Evolutionary conservation across 345 rosid species (phyloP), one percentile per base, ranked within the genome.

Genomic region (Sonneratia alba): DNA sequence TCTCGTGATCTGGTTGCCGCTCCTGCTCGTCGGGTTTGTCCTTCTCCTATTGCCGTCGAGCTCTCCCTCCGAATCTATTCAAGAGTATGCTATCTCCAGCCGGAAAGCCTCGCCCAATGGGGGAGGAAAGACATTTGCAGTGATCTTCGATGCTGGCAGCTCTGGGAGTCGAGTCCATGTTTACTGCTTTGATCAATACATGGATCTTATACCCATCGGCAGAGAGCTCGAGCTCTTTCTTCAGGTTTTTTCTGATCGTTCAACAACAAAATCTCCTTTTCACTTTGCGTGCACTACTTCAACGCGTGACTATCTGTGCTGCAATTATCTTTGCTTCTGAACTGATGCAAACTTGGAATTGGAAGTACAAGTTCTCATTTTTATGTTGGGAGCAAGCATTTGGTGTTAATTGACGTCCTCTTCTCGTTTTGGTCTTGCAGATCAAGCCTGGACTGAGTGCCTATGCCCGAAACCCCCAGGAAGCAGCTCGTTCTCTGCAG

Each of bases 101-200:
- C 80, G 96, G n/a, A 87, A 82, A 81, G 71, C 85, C 62, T 81
- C 86, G 18, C 83, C 88, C 0, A 77, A 70, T 63, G 73, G 76
- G 16, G 81, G 76, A 68, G 73, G 82, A 0, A 86, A 72, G 85
- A 87, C 74, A 47, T 95, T 79, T 43, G 97, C 97, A 0, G 97
- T 95, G 37, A 77, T 95, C 57, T 95, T 95, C 56, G 96, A 95
- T 37, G 99, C 99, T 6, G 98, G 99, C 0, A 95, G 98, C 75
- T 92, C 99, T 18, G 98, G 98, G 32, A 95, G 99, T 75, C 84
- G 99, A 40, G 99, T 95, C 15, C 99, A 95, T 69, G 99, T 95
- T 63, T 92, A 71, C 74, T 95, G 97, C 77, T 95, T 95, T 37
- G 97, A 95, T 83, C 86, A 75, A 51, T 86, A 92, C 74, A 70